phyloP scores from a whole-genome alignment of 768 basidiomycete species.

The Leucocoprinus sp. region DNA sequence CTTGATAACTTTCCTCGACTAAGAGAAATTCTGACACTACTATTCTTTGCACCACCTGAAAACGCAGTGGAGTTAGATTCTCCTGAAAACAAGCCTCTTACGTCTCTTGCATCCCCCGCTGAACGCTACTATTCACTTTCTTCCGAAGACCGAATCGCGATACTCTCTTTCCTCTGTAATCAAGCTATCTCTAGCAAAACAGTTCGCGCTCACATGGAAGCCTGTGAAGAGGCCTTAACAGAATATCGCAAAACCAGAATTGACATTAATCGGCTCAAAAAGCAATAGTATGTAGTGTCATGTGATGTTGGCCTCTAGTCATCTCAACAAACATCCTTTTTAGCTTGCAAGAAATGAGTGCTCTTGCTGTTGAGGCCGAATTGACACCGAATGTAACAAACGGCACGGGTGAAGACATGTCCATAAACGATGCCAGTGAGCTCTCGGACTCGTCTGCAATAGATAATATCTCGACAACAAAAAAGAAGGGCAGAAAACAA shows the following conservation, averaged over 20 bases:
- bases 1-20: slow-evolving; percentile 63
- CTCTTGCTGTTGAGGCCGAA: slow-evolving; percentile 50
- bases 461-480: slow-evolving; percentile 47
- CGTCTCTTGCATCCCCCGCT: slow-evolving; percentile 41
- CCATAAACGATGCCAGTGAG: slow-evolving; percentile 62
- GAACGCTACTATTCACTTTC: slow-evolving; percentile 71
- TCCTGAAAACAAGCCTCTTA: slow-evolving; percentile 33
- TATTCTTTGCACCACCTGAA: slow-evolving; percentile 63
- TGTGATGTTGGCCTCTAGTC: neutral
- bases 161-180: slow-evolving; percentile 85
- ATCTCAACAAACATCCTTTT: slow-evolving; percentile 1
- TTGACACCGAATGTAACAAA: slow-evolving; percentile 36
- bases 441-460: slow-evolving; percentile 66
- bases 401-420: slow-evolving; percentile 48
- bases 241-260: slow-evolving; percentile 93
- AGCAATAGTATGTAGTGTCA: slow-evolving; percentile 64
- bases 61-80: slow-evolving; percentile 36
- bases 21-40: slow-evolving; percentile 58
- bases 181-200: slow-evolving; percentile 85
- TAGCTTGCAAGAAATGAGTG: slow-evolving; percentile 69
- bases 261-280: slow-evolving; percentile 86
- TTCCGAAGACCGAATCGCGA: slow-evolving; percentile 72
- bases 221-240: slow-evolving; percentile 82
- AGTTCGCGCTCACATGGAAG: slow-evolving; percentile 84
- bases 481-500: slow-evolving; percentile 28